Conservation (phyloP, 495 filamentous ascomycete species). For the Aspergillus mulundensis region DNA sequence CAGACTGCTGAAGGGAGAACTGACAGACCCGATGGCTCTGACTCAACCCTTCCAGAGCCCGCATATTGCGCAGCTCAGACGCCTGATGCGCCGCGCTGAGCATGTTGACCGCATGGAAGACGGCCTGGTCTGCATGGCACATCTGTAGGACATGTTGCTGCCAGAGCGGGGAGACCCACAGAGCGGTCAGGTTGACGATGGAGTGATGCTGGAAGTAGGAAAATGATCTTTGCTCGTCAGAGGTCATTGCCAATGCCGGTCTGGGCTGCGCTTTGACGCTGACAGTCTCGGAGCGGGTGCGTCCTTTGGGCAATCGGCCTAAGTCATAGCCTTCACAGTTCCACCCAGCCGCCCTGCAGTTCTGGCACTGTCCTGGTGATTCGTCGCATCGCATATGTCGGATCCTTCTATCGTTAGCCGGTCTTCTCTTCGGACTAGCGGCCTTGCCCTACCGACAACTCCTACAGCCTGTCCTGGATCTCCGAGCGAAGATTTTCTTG, state of each 20-base stretch:
- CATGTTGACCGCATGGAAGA: conserved; percentile 5
- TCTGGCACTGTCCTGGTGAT: conserved; percentile 1
- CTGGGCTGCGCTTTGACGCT: background rate
- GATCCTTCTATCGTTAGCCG: background rate
- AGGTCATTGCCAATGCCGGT: background rate
- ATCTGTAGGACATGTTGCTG: background rate
- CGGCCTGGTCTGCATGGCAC: background rate
- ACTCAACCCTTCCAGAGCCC: too few species aligned
- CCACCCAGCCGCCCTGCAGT: background rate
- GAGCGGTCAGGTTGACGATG: background rate
- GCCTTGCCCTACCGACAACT: background rate
- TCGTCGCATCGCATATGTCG: conserved; percentile 4
- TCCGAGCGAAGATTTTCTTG: background rate
- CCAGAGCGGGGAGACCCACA: background rate
- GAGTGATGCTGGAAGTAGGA: background rate
- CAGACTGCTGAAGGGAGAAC: too few species aligned
- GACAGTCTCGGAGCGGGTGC: background rate
- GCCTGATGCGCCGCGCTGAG: background rate
- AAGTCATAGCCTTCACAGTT: background rate
- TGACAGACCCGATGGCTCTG: too few species aligned
- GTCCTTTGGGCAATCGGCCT: background rate
- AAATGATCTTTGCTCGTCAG: background rate
- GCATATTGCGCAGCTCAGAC: background rate
- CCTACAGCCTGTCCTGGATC: background rate
- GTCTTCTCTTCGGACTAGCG: background rate